Base-by-base conservation (phyloP, 2,329 filamentous ascomycete genomes). In the Trichoderma asperellum region DNA sequence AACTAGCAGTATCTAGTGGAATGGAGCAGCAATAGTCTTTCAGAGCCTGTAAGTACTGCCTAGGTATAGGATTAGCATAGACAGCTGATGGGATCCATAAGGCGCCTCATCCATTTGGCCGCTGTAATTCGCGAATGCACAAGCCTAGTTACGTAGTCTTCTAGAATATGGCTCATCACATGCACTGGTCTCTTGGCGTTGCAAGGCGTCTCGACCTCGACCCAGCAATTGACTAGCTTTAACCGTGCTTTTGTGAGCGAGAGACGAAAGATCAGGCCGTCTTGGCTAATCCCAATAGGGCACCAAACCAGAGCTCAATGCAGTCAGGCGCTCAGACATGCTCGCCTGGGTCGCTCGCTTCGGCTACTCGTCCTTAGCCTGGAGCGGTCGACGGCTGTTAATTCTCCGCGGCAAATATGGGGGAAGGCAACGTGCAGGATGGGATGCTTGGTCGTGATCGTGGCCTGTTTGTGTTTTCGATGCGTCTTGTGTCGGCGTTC, bases 281-380 rank as follows among this genome's bases (percentile, higher is more conserved):
- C 29, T 35, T 37, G 7, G 24, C 61, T 64, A 64, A 35, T 43
- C 49, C 34, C 35, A 29, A 55, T 34, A 0, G 49, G 47, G 47
- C 47, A 63, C 5, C 47, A 55, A 55, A 53, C 18, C 6, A 24
- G 29, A 21, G 12, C 16, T 52, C 27, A 35, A 24, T 52, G 24
- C 47, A 24, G 21, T 7, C 14, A 47, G 14, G 24, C 11, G 47
- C 18, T 12, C 24, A 11, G 32, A 18, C 12, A 6, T 34, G 27
- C 35, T 55, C 61, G 61, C 61, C 47, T 53, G 61, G 29, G 32
- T 64, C 47, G 61, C 61, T 64, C 60, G 60, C 47, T 5, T 64
- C 61, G 61, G 43, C 24, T 40, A 55, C 47, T 55, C 32, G 21
- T 47, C 21, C 43, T 24, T 49, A 24, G 32, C 8, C 59, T 49